These are phyloP conservation scores for Rutstroemia sp. DNA, from an alignment of 2,329 filamentous ascomycete genomes.

Conservation along the genomic window DNA sequence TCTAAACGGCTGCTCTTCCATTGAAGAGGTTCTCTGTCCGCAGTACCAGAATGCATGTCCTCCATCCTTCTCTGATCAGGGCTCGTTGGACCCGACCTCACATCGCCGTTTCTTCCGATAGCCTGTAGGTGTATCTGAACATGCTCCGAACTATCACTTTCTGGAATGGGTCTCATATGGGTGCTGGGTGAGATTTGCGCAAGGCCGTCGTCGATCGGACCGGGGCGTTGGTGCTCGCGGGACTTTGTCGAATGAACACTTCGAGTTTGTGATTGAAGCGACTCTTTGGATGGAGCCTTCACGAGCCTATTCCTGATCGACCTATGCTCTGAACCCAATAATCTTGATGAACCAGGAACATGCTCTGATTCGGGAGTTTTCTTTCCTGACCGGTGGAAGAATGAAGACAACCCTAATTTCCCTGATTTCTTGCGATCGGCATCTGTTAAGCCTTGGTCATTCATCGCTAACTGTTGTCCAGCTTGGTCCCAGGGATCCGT, in stretches of 20 bases:
- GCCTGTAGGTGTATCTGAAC: background rate
- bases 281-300: slow-evolving; percentile 24
- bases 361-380: slow-evolving; percentile 10
- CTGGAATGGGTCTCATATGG: slow-evolving; percentile 23
- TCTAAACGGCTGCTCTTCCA: slow-evolving; percentile 25
- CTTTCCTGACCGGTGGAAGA: slow-evolving; percentile 24
- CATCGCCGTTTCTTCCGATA: background rate
- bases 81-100: background rate
- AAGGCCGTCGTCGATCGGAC: background rate
- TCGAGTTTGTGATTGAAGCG: slow-evolving; percentile 19
- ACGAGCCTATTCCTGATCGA: slow-evolving; percentile 17
- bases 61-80: background rate
- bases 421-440: slow-evolving; percentile 24
- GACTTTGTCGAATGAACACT: slow-evolving; percentile 20
- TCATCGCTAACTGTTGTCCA: background rate
- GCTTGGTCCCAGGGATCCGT: slow-evolving; percentile 3
- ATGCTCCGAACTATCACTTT: slow-evolving; percentile 16
- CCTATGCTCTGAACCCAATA: slow-evolving; percentile 7
- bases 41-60: background rate
- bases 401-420: slow-evolving; percentile 24
- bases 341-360: slow-evolving; percentile 6
- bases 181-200: slow-evolving; percentile 11
- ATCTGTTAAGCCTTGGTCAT: background rate
- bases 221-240: slow-evolving; percentile 8
- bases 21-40: slow-evolving; percentile 14